Percentiles rank a stretch among this genome's conserved stretches.
Conservation (phyloP, 228 moss, liverwort and hornwort genomes). For the Sphagnum magellanicum region DNA sequence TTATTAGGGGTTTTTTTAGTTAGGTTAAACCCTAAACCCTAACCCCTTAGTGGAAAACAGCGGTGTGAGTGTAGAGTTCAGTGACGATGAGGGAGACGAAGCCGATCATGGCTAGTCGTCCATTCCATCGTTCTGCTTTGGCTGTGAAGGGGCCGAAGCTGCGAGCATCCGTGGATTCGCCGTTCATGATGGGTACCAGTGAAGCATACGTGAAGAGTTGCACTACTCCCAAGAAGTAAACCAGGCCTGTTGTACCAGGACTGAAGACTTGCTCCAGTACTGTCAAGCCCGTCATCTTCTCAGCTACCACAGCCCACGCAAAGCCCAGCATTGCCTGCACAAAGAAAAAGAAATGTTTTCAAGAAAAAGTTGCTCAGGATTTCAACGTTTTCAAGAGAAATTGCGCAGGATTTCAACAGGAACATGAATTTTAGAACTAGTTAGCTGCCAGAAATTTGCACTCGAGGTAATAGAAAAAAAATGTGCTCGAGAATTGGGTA, state of each 20-base stretch:
- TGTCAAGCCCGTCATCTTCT: conserved; percentile 12
- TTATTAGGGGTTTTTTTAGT: no score
- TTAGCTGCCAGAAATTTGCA: no score
- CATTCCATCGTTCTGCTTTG: conserved; percentile 21
- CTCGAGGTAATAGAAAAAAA: neutral
- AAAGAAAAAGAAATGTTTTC: neutral
- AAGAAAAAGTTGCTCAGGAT: no score
- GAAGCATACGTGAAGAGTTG: conserved; percentile 20
- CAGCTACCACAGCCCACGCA: conserved; percentile 18
- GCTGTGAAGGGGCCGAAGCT: conserved; percentile 19
- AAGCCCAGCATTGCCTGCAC: conserved; percentile 14
- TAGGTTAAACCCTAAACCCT: no score
- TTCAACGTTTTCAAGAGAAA: no score
- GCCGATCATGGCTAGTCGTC: conserved; percentile 21
- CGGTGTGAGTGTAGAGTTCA: conserved; percentile 12
- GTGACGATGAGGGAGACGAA: conserved; percentile 12
- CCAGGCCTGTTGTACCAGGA: conserved; percentile 14
- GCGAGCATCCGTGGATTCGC: conserved; percentile 17
- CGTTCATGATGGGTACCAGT: conserved; percentile 18
- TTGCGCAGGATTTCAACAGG: no score
- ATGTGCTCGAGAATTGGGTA: neutral
- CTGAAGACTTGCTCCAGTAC: conserved; percentile 19
- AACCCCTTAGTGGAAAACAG: conserved; percentile 4
- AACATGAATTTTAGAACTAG: no score
- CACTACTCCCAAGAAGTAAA: conserved; percentile 15